Conservation (phyloP, 2,329 filamentous ascomycete species). For the Colletotrichum cuscutae region DNA sequence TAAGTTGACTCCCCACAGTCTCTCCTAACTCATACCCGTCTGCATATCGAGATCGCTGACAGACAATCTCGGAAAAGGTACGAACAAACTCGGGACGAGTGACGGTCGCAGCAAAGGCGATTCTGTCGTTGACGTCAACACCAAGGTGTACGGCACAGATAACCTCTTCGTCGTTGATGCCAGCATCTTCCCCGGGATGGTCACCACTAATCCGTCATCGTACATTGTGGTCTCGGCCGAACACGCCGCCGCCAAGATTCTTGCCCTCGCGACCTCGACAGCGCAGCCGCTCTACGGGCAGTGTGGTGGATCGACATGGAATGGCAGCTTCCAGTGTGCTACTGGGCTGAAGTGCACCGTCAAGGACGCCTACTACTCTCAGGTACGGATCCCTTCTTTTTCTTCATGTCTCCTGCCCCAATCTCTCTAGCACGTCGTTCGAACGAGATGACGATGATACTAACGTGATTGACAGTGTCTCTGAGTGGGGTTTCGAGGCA, state of each 20-base stretch:
- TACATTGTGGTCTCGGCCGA: conserved; percentile 74
- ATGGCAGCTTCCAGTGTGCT: conserved; percentile 38
- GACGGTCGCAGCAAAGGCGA: conserved; percentile 63
- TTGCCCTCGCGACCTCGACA: conserved; percentile 29
- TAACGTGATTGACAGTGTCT: conserved; percentile 20
- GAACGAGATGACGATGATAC: neutral
- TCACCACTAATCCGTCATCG: conserved; percentile 74
- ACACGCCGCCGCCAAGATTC: conserved; percentile 56
- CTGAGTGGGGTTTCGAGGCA: neutral
- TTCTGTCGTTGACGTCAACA: conserved; percentile 71
- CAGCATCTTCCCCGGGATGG: conserved; percentile 75
- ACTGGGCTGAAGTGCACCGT: conserved; percentile 33
- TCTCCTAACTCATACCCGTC: no score
- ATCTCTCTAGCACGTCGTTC: neutral
- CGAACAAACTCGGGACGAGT: conserved; percentile 69
- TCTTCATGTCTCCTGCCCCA: neutral
- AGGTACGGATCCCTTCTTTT: neutral
- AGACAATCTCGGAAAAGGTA: conserved; percentile 48
- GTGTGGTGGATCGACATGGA: conserved; percentile 39
- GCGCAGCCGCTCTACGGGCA: conserved; percentile 32
- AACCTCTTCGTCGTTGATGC: conserved; percentile 77
- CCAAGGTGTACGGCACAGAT: conserved; percentile 74
- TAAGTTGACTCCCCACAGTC: conserved; percentile 5
- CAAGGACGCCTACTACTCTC: conserved; percentile 37
- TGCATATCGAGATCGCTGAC: no score